phyloP scores from a whole-genome alignment of 352 stramenopile species.

The Phytopythium mirpurense region DNA sequence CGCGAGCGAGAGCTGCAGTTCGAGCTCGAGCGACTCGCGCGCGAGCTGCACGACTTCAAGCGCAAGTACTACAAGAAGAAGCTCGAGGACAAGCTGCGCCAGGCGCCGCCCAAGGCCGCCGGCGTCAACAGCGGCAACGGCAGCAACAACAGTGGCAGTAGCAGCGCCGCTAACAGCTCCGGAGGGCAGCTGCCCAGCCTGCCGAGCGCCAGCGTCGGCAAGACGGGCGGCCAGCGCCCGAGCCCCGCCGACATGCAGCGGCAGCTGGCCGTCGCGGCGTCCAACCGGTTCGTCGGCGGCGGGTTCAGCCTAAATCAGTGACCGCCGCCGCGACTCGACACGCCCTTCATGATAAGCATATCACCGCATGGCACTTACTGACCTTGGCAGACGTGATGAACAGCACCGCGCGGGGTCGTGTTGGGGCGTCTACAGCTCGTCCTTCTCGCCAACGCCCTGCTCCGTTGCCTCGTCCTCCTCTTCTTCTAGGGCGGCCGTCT shows the following conservation, averaged over 20 bases:
- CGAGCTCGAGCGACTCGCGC: conserved; percentile 89
- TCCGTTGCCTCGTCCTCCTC: conserved; percentile 7
- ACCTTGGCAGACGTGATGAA: not conserved
- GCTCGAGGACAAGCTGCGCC: conserved; percentile 78
- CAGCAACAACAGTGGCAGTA: conserved; percentile 25
- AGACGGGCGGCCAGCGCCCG: conserved; percentile 10
- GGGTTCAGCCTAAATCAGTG: conserved; percentile 93
- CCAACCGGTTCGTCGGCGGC: conserved; percentile 90
- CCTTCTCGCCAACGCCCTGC: conserved; percentile 11
- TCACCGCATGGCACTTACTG: not conserved
- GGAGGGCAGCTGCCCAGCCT: conserved; percentile 33
- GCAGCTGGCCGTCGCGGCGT: conserved; percentile 77
- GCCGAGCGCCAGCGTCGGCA: conserved; percentile 15
- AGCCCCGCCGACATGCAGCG: conserved; percentile 72
- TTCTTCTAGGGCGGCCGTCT: conserved; percentile 26
- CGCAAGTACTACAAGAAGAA: conserved; percentile 95
- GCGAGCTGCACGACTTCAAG: conserved; percentile 93
- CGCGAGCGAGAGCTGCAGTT: conserved; percentile 95
- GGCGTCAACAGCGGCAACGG: not conserved
- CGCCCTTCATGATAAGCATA: not conserved
- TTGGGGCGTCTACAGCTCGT: conserved; percentile 32
- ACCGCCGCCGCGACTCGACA: not conserved
- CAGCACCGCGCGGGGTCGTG: not conserved
- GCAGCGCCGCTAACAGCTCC: not conserved
- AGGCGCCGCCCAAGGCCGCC: conserved; percentile 13